A percentile compares a stretch with the other conserved stretches of the same genome.
phyloP scores from a whole-genome alignment of 257 asterid species.

The Eustoma russellianum region DNA sequence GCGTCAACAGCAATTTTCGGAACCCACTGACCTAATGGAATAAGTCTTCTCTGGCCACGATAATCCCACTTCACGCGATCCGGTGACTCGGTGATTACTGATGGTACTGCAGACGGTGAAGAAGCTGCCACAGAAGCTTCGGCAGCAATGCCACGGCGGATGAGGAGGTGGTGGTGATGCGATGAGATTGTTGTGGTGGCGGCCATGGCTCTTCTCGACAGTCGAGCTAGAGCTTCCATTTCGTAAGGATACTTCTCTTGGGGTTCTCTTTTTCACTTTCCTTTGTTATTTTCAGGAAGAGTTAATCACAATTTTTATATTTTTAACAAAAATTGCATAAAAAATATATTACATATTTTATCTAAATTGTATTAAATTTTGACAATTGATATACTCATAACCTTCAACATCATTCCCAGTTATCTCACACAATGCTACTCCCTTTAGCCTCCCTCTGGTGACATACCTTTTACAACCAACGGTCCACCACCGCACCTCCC shows the following conservation, averaged over 20 bases:
- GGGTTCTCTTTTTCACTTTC: no score
- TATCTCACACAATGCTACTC: no score
- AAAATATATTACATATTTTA: no score
- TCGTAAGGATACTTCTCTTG: not conserved
- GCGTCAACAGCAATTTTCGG: constrained; percentile 89
- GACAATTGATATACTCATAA: no score
- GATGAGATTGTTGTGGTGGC: not conserved
- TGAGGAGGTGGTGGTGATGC: constrained; percentile 9
- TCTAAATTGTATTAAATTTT: no score
- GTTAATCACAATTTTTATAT: no score
- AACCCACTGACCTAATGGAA: constrained; percentile 85
- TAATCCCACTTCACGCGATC: constrained; percentile 91
- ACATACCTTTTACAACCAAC: no score
- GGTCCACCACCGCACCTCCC: no score
- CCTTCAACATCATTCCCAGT: no score
- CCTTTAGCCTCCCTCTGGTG: no score
- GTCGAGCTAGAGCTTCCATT: constrained; percentile 65
- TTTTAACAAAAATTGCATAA: no score
- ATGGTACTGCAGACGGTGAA: constrained; percentile 19
- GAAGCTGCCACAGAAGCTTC: constrained; percentile 25
- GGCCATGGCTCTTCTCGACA: constrained; percentile 41
- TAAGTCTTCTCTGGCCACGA: constrained; percentile 68
- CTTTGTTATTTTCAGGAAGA: no score
- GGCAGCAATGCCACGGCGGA: constrained; percentile 37
- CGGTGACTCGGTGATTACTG: constrained; percentile 36